phyloP scores from a whole-genome alignment of 148 eudicot species.

The Drosera capensis region DNA sequence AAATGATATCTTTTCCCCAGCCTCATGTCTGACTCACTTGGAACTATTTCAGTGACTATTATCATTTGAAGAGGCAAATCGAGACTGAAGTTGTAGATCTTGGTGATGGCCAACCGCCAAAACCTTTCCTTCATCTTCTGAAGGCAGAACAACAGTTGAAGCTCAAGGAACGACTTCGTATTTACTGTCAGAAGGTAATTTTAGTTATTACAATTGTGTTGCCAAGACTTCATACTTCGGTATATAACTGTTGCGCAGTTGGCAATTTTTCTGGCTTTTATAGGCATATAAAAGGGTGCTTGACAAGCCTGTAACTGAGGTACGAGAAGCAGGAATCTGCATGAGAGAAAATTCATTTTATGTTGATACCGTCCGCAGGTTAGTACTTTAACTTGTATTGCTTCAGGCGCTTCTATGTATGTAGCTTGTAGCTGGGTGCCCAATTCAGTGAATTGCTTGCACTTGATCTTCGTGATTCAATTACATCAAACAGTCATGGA shows the following conservation, averaged over 20 bases:
- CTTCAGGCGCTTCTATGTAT: background rate
- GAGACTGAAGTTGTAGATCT: conserved; percentile 71
- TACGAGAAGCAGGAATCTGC: conserved; percentile 96
- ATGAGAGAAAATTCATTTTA: conserved; percentile 97
- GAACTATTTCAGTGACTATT: conserved; percentile 61
- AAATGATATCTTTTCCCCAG: background rate
- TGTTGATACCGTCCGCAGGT: conserved; percentile 99
- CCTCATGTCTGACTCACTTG: conserved; percentile 9
- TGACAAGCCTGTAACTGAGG: conserved; percentile 77
- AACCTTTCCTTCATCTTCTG: conserved; percentile 80
- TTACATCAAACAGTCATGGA: too few species aligned
- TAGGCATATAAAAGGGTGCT: conserved; percentile 95
- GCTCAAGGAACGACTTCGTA: conserved; percentile 83
- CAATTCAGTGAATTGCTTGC: too few species aligned
- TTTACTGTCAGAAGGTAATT: conserved; percentile 87
- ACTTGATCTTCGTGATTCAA: too few species aligned
- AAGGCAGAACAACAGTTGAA: conserved; percentile 79
- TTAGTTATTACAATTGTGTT: background rate
- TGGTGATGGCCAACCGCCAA: conserved; percentile 40
- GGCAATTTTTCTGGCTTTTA: conserved; percentile 2
- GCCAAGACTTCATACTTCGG: too few species aligned
- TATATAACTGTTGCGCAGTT: background rate
- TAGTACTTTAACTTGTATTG: conserved; percentile 8
- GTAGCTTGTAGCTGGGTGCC: background rate
- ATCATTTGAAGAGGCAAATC: conserved; percentile 92